Conservation (phyloP, 2,329 filamentous ascomycete genomes). For the Juglanconis oblonga region DNA sequence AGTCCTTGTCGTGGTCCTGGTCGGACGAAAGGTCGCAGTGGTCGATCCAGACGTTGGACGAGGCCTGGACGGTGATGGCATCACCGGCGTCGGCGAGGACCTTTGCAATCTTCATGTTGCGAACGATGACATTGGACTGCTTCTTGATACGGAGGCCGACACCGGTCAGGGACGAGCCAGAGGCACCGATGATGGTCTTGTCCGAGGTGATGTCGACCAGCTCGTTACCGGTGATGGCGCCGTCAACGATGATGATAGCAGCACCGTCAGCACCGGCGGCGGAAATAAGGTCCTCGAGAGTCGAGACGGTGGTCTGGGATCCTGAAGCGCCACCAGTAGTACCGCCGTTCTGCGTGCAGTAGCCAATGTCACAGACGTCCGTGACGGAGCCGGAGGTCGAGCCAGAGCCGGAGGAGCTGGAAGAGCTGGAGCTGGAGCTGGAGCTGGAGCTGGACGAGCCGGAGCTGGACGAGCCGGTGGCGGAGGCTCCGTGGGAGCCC, state of each 20-base stretch:
- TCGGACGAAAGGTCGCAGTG: conserved; percentile 64
- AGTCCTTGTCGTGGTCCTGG: conserved; percentile 61
- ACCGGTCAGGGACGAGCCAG: conserved; percentile 37
- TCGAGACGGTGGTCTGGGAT: conserved; percentile 51
- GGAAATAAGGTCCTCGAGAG: conserved; percentile 45
- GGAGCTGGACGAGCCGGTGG: no score
- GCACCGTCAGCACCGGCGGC: conserved; percentile 45
- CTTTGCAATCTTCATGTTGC: conserved; percentile 59
- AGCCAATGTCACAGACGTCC: conserved; percentile 34
- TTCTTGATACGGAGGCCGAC: conserved; percentile 52
- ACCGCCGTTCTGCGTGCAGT: conserved; percentile 45
- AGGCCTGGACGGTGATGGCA: conserved; percentile 55
- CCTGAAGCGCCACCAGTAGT: conserved; percentile 56
- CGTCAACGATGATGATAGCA: conserved; percentile 44
- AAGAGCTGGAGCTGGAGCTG: no score
- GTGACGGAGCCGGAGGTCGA: conserved; percentile 6
- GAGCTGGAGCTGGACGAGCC: neutral
- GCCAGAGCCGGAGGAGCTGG: no score
- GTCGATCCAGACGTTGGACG: conserved; percentile 64
- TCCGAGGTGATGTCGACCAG: conserved; percentile 46
- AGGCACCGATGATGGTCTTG: conserved; percentile 48
- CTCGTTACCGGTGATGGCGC: conserved; percentile 38
- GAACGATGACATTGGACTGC: conserved; percentile 57
- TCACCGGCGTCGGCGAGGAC: conserved; percentile 56
- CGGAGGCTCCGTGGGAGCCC: no score